Conservation (phyloP, 768 basidiomycete genomes). For the Gyrodon lividus region DNA sequence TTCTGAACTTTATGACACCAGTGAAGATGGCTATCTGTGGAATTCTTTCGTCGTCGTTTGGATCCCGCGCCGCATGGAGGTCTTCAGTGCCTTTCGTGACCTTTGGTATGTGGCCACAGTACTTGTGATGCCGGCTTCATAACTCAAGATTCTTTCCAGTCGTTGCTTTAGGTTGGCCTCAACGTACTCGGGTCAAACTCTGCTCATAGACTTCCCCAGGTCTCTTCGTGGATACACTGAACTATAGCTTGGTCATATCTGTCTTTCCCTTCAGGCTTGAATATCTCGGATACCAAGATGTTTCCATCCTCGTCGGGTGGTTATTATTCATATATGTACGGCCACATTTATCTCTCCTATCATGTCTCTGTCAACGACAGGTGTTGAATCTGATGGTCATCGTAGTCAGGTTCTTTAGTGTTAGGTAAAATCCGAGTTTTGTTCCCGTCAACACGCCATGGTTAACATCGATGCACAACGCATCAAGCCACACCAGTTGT, state of each 20-base stretch:
- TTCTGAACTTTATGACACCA: too few species aligned
- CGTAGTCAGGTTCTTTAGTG: conserved; percentile 32
- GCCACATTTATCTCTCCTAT: background rate
- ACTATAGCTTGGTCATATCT: conserved; percentile 30
- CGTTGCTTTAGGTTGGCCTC: background rate
- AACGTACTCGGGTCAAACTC: background rate
- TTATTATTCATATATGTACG: conserved; percentile 41
- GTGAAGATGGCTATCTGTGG: too few species aligned
- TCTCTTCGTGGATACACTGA: background rate
- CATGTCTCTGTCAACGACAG: background rate
- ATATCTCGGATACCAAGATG: conserved; percentile 30
- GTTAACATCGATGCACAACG: conserved; percentile 5
- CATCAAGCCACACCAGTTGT: conserved; percentile 38
- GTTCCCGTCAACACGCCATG: background rate
- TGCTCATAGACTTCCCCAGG: background rate
- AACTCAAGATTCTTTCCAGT: background rate
- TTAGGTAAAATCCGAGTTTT: conserved; percentile 19
- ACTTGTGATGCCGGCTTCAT: background rate
- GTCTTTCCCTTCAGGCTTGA: conserved; percentile 39
- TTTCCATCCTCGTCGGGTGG: conserved; percentile 38
- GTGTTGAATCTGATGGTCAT: background rate
- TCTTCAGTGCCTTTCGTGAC: background rate
- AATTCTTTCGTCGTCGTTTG: background rate
- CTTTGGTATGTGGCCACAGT: background rate
- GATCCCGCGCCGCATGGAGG: background rate